Evolutionary conservation across 1,284 basidiomycete species (phyloP), one percentile per base, ranked within the genome.

Genomic region (Waitea zeae): DNA sequence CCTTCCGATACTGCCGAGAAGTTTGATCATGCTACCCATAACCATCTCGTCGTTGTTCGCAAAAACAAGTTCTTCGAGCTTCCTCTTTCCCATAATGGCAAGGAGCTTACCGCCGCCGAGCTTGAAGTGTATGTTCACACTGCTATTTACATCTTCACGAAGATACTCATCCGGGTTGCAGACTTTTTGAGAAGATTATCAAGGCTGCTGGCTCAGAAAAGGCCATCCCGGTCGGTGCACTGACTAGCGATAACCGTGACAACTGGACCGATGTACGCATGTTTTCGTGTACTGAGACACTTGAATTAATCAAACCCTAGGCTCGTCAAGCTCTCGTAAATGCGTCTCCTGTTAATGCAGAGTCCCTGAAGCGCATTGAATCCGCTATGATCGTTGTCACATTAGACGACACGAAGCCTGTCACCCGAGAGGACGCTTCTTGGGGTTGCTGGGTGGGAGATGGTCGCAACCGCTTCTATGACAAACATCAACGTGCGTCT

Each of bases 21-120:
- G 53, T 93, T 87, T 53, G 74, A 87, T 44, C 61, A 81, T 4
- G 53, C 60, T 32, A 54, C 63, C 15, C 69, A 96, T 58, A 83
- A 95, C 49, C 88, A 95, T 53, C 69, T 96, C 48, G 74, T 93
- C 17, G 88, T 96, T 34, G 56, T 93, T 13, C 73, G 89, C 41
- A 93, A 93, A 57, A 90, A 95, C 59, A 72, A 77, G 48, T 95
- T 93, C 57, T 95, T 70, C 57, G 66, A 82, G 47, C 75, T 95
- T 4, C 62, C 77, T 4, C 70, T 90, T 1, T 64, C 75, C 36
- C 46, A 59, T 1, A 60, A 70, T 17, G 86, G 83, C 11, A 51
- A 57, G 30, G 76, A 76, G 46, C 59, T 88, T 24, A 79, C 70
- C 37, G 76, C 74, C 7, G 70, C 71, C 4, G 88, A 96, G 46